Base-by-base conservation (phyloP, 2,329 filamentous ascomycete species). In the Leptographium galeiforme region DNA sequence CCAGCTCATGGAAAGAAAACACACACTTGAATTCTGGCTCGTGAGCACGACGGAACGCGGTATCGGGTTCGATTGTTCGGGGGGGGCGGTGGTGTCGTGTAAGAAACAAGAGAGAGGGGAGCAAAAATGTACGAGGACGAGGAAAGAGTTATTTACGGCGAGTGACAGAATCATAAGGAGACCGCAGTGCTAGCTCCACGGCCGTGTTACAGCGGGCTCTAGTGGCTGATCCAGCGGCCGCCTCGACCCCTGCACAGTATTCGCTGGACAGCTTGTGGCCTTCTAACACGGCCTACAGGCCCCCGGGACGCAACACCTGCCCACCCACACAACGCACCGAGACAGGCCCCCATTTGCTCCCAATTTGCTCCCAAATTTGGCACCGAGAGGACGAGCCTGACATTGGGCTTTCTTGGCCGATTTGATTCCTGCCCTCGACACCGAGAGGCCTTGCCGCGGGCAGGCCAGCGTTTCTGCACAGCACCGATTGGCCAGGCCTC, bases 71-170 rank as follows among this genome's bases (percentile, higher is more conserved):
- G 34, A 32, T 45, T 19, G 43, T 10, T 14, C 6, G 12, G 19
- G 12, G 19, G 47, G 30, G 34, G 36, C 39, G 47, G 47, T 49
- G 47, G 36, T 12, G 47, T 49, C 47, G 47, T 33, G 47, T 33
- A 18, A 50, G 41, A 14, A 48, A 39, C 13, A 40, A 52, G 38
- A 50, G 48, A 52, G 30, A 56, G 50, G 32, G 38, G 50, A 50
- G 40, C 40, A 36, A 53, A 46, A 41, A 40, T 46, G 36, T 34
- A 13, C 2, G 36, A 44, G 40, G 40, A n/a, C 36, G 40, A 44
- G 41, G 40, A 38, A n/a, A 44, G 40, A 44, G 41, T 51, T 44
- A 51, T 44, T 44, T 34, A 44, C 30, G 39, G 36, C 25, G 25
- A 25, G 25, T 25, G 48, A 44, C 38, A 25, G 32, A 44, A 38